Evolutionary conservation across 805 yeast species (phyloP).

Genomic region (Wickerhamiella hasegawae): DNA sequence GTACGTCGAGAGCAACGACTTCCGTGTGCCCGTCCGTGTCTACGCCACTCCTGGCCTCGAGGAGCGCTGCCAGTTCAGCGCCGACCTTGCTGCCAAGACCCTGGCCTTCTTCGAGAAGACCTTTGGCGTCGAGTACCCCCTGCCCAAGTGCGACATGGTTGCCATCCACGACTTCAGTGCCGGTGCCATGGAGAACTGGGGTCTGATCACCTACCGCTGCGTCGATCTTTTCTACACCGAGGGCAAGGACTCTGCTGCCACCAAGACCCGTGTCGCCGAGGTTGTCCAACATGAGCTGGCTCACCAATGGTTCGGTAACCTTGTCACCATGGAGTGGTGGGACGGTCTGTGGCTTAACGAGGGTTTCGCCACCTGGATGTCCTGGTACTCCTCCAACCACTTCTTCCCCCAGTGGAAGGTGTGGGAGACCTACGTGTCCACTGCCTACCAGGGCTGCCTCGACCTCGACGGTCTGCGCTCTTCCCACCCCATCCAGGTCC

Average conservation of each 20-base stretch:
- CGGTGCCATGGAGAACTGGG: slow-evolving; percentile 90
- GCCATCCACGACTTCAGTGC: slow-evolving; percentile 70
- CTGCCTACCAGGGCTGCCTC: slow-evolving; percentile 59
- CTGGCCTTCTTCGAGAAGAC: slow-evolving; percentile 48
- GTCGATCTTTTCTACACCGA: slow-evolving; percentile 54
- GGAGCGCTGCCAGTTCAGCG: slow-evolving; percentile 44
- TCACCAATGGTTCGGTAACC: slow-evolving; percentile 84
- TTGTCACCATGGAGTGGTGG: slow-evolving; percentile 91
- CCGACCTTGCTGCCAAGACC: slow-evolving; percentile 47
- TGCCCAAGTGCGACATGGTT: slow-evolving; percentile 66
- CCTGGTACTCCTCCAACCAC: slow-evolving; percentile 50
- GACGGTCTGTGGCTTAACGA: slow-evolving; percentile 81
- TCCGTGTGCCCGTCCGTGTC: slow-evolving; percentile 50
- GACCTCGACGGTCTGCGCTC: slow-evolving; percentile 51
- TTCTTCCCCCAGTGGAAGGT: slow-evolving; percentile 74
- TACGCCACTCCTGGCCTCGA: slow-evolving; percentile 56
- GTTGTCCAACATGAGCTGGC: slow-evolving; percentile 79
- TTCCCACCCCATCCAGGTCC: slow-evolving; percentile 74
- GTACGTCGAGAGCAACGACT: slow-evolving; percentile 38
- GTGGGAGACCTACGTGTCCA: slow-evolving; percentile 62
- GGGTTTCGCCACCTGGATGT: slow-evolving; percentile 82
- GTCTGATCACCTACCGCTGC: slow-evolving; percentile 53
- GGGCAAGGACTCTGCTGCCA: slow-evolving; percentile 40
- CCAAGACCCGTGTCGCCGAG: slow-evolving; percentile 59
- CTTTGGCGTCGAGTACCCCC: slow-evolving; percentile 58